Conservation (phyloP, 805 yeast species). For the Martiniozyma abietophila region DNA sequence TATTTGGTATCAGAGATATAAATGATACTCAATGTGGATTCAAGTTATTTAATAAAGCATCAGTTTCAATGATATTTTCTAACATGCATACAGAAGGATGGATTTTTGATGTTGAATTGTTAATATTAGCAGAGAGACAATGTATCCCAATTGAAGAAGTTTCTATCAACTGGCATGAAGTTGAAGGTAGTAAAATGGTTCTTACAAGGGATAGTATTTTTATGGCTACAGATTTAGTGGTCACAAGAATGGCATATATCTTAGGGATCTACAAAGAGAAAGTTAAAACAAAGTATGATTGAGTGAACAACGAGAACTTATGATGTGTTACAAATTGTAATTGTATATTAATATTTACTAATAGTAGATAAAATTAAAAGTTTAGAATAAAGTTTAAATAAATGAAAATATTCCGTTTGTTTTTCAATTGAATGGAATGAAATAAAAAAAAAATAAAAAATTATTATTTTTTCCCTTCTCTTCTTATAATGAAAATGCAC, state of each 20-base stretch:
- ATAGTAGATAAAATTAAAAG: no score
- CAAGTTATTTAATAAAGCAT: slow-evolving; percentile 72
- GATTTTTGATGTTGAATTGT: slow-evolving; percentile 94
- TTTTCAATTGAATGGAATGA: no score
- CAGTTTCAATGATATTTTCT: slow-evolving; percentile 65
- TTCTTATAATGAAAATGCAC: slow-evolving; percentile 7
- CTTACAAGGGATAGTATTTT: slow-evolving; percentile 81
- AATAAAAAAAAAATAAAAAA: no score
- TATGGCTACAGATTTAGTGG: slow-evolving; percentile 92
- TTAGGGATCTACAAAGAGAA: slow-evolving; percentile 60
- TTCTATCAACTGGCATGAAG: slow-evolving; percentile 94
- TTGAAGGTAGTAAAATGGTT: slow-evolving; percentile 89
- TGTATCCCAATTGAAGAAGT: slow-evolving; percentile 61
- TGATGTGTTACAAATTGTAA: no score
- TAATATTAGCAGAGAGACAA: slow-evolving; percentile 71
- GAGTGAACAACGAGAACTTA: no score
- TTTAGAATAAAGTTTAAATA: no score
- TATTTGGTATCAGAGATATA: slow-evolving; percentile 81
- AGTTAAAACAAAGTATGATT: no score
- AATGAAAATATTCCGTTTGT: no score
- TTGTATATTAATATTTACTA: no score
- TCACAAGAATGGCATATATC: slow-evolving; percentile 80
- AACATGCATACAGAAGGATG: slow-evolving; percentile 94
- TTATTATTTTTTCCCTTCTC: no score
- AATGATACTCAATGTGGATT: slow-evolving; percentile 98